Evolutionary conservation across 2,329 filamentous ascomycete genomes (phyloP).

Genomic region (Chaetomium strumarium): DNA sequence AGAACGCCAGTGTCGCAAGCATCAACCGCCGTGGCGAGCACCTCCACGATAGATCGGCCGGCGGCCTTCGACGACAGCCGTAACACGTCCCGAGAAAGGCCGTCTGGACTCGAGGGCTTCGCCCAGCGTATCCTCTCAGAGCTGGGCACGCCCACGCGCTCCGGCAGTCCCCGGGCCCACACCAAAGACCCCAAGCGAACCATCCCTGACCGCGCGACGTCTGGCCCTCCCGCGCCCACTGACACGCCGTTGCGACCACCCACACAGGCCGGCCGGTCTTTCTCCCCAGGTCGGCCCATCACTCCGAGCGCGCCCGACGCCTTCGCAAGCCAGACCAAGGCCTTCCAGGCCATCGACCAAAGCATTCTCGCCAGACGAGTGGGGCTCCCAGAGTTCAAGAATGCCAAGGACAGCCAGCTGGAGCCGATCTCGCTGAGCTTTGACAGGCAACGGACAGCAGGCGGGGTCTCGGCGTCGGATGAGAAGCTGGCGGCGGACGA

Average conservation of each 20-base stretch:
- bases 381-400: constrained; percentile 39
- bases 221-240: constrained; percentile 26
- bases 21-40: constrained; percentile 19
- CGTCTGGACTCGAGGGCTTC: constrained; percentile 53
- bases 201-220: constrained; percentile 25
- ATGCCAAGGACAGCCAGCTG: constrained; percentile 16
- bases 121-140: constrained; percentile 59
- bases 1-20: constrained; percentile 16
- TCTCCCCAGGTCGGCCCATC: constrained; percentile 33
- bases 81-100: constrained; percentile 46
- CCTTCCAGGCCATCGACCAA: constrained; percentile 60
- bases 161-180: constrained; percentile 44
- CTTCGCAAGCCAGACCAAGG: constrained; percentile 48
- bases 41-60: constrained; percentile 34
- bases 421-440: constrained; percentile 45
- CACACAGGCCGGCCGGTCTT: constrained; percentile 29
- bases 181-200: constrained; percentile 37
- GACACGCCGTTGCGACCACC: constrained; percentile 33
- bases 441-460: constrained; percentile 30
- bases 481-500: constrained; percentile 8
- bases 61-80: constrained; percentile 40
- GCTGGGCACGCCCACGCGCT: constrained; percentile 47
- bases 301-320: constrained; percentile 13
- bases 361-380: constrained; percentile 53
- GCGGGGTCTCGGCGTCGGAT: constrained; percentile 9